phyloP scores from a whole-genome alignment of 2,329 filamentous ascomycete genomes.

The Trichoderma sp. region DNA sequence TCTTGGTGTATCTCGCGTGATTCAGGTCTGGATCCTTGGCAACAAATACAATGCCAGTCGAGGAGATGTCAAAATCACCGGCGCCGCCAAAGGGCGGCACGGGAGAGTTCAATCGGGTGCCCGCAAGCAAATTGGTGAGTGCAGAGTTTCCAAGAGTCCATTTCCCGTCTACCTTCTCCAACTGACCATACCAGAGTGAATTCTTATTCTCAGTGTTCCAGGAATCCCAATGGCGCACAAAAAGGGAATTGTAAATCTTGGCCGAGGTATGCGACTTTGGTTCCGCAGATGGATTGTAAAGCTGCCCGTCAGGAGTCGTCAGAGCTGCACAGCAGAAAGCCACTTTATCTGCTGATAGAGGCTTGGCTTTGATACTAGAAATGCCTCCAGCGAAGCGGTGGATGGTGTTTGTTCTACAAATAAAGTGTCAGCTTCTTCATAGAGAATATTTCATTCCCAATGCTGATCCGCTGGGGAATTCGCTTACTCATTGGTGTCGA shows the following conservation, averaged over 20 bases:
- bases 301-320: conserved; percentile 66
- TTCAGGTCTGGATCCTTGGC: conserved; percentile 73
- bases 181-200: conserved; percentile 70
- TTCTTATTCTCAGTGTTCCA: conserved; percentile 70
- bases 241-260: conserved; percentile 72
- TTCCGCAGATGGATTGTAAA: conserved; percentile 66
- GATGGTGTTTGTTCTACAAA: conserved; percentile 25
- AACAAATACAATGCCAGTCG: conserved; percentile 68
- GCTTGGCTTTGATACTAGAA: conserved; percentile 60
- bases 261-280: conserved; percentile 63
- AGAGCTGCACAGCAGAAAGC: conserved; percentile 63
- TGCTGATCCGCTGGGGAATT: background rate
- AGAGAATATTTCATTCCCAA: background rate
- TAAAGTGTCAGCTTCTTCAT: conserved; percentile 27
- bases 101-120: conserved; percentile 63
- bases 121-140: conserved; percentile 65
- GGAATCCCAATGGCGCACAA: conserved; percentile 82
- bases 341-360: conserved; percentile 51
- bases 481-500: conserved; percentile 44
- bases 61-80: conserved; percentile 76
- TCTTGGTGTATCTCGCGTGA: conserved; percentile 75
- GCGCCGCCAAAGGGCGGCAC: conserved; percentile 77
- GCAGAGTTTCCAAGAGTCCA: conserved; percentile 48
- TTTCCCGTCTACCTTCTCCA: conserved; percentile 49
- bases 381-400: conserved; percentile 53